Evolutionary conservation across 1,284 basidiomycete genomes (phyloP), one percentile per base, ranked within the genome.

Genomic region (Apiotrichum sp.): DNA sequence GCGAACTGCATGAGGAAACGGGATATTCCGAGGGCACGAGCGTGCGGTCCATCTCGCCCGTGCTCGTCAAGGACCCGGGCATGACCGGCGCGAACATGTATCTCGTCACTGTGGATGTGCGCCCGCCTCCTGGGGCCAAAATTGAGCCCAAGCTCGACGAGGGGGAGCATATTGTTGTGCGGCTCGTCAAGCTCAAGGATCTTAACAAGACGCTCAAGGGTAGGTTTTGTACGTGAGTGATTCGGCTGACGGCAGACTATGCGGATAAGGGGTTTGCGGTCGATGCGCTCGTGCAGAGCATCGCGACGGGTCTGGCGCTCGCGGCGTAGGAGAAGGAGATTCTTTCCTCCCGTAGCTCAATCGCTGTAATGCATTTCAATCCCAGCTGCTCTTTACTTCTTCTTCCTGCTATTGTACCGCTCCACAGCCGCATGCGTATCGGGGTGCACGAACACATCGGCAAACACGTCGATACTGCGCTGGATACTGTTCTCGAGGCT

Each of bases 1-100:
- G 92, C 38, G 93, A 97, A 69, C 80, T 97, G 8, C 80, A 86
- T 65, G 93, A 97, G 76, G 93, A 96, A 75, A 95, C 91, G 0
- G 92, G 92, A 2, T 93, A 86, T 74, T 75, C 72, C 0, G 70
- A 71, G 3, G 65, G 67, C 31, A 72, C 64, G 3, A 61, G 77
- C 40, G 79, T 91, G 38, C 68, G 85, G 32, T 81, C 88, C 52
- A 79, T 84, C 0, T 86, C 87, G 1, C 83, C 87, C 1, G 70
- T 88, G 2, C 70, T 89, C 32, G 88, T 88, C 42, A 80, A 79
- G 62, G 75, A 77, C 57, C 77, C 89, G 84, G 69, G 78, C 5
- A 77, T 79, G 75, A 72, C 75, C 0, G 73, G 73, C 14, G 78
- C 78, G n/a, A 80, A 77, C 63, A 78, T 78, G 73, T 57, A 75